These are phyloP conservation scores for Linum lewisii DNA, from an alignment of 345 rosid genomes.

Conservation along the genomic window DNA sequence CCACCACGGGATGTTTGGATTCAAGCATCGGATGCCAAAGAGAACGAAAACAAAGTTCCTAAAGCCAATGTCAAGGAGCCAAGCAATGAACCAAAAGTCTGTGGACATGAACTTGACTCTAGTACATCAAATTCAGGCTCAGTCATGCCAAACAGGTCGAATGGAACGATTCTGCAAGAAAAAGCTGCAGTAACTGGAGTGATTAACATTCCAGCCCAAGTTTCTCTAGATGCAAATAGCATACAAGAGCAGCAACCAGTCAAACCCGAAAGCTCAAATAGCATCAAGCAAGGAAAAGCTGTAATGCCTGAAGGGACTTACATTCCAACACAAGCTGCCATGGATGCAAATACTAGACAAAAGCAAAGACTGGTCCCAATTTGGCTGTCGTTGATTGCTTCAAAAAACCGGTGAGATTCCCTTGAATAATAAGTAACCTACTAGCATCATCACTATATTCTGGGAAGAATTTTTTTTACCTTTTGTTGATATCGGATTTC, in stretches of 20 bases:
- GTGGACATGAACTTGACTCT: conserved; percentile 15
- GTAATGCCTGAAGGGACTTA: conserved; percentile 15
- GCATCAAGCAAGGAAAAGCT: no score
- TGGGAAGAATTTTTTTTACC: conserved; percentile 1
- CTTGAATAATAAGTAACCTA: not conserved
- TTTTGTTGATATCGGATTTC: conserved; percentile 15
- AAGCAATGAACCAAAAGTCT: conserved; percentile 13
- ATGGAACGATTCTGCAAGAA: no score
- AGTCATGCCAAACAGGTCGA: conserved; percentile 16
- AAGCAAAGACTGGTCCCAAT: conserved; percentile 22
- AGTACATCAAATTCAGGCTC: conserved; percentile 17
- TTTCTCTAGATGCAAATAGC: no score
- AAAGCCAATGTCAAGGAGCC: conserved; percentile 15
- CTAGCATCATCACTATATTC: not conserved
- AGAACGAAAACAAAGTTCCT: conserved; percentile 11
- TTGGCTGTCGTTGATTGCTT: conserved; percentile 40
- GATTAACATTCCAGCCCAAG: no score
- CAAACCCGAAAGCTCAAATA: no score
- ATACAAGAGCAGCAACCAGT: no score
- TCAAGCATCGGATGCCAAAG: conserved; percentile 10
- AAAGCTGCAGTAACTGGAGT: no score
- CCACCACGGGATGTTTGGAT: conserved; percentile 6
- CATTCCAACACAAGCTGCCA: conserved; percentile 22
- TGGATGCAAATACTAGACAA: conserved; percentile 16
- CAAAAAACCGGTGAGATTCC: conserved; percentile 28